Conservation (phyloP, 306 rosid species). For the Prunus padus region DNA sequence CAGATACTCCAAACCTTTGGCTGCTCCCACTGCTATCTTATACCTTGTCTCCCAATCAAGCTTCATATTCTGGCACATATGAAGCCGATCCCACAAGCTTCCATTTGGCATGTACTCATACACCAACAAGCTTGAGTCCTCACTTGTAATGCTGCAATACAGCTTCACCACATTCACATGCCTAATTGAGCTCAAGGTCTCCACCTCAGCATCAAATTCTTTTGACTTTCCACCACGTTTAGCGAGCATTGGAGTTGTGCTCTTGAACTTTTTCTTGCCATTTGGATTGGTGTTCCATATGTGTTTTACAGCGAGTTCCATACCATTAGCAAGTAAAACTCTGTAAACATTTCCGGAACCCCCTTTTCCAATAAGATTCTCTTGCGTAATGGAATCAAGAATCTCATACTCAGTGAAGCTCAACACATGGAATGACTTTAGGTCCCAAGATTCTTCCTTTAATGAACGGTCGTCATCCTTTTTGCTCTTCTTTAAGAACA, state of each 20-base stretch:
- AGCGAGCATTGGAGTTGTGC: slow-evolving; percentile 53
- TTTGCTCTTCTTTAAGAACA: slow-evolving; percentile 36
- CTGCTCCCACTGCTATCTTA: slow-evolving; percentile 79
- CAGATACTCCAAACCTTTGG: slow-evolving; percentile 84
- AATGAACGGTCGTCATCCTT: slow-evolving; percentile 49
- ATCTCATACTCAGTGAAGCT: slow-evolving; percentile 80
- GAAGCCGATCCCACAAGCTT: slow-evolving; percentile 87
- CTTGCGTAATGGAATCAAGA: slow-evolving; percentile 73
- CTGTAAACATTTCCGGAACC: slow-evolving; percentile 91
- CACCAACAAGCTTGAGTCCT: slow-evolving; percentile 86
- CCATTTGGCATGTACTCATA: slow-evolving; percentile 87
- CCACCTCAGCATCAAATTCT: slow-evolving; percentile 85
- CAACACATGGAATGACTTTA: slow-evolving; percentile 80
- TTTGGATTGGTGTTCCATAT: slow-evolving; percentile 61
- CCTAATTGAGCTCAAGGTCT: slow-evolving; percentile 75
- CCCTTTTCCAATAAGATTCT: slow-evolving; percentile 86
- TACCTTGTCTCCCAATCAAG: slow-evolving; percentile 90
- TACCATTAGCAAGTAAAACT: slow-evolving; percentile 59
- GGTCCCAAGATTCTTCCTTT: slow-evolving; percentile 81
- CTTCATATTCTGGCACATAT: slow-evolving; percentile 55
- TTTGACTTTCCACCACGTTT: slow-evolving; percentile 39
- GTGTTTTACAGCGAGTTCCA: slow-evolving; percentile 86
- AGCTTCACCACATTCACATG: slow-evolving; percentile 95
- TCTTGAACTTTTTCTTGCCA: slow-evolving; percentile 31
- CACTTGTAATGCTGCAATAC: slow-evolving; percentile 83